These are phyloP conservation scores for Syncephalastrum sp. DNA, from an alignment of 371 early-diverging fungal species.

Conservation along the genomic window DNA sequence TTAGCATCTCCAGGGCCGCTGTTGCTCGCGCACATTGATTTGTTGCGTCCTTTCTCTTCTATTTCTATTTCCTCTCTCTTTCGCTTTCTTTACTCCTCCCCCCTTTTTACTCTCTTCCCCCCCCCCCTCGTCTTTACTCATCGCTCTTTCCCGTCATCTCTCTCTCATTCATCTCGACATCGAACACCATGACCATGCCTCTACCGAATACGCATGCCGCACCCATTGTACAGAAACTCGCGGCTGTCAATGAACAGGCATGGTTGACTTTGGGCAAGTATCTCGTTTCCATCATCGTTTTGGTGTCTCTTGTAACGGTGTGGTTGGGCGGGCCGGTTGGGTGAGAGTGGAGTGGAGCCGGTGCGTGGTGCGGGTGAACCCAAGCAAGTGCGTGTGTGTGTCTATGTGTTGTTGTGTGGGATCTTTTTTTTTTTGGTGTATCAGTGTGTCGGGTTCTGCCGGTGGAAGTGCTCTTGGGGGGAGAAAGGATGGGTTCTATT, in stretches of 20 bases:
- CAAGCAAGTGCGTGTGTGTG: no score
- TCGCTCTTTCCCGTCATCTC: constrained; percentile 14
- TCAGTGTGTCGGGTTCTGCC: background rate
- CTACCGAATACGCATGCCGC: constrained; percentile 15
- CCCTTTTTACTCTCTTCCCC: constrained; percentile 13
- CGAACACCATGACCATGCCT: constrained; percentile 11
- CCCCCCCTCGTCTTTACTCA: constrained; percentile 10
- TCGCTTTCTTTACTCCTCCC: constrained; percentile 7
- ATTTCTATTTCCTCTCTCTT: constrained; percentile 9
- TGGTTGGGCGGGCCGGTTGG: background rate
- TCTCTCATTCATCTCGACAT: constrained; percentile 23
- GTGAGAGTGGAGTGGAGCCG: background rate
- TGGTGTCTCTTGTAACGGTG: background rate
- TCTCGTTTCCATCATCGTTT: constrained; percentile 13
- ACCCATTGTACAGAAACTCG: constrained; percentile 56
- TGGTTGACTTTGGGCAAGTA: constrained; percentile 74
- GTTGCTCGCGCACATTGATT: background rate
- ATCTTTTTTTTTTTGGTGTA: constrained; percentile 5
- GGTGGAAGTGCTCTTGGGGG: no score
- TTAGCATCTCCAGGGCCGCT: background rate
- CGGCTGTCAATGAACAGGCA: constrained; percentile 68
- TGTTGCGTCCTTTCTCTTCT: constrained; percentile 2
- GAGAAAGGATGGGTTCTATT: no score
- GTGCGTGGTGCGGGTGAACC: no score
- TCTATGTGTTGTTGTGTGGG: no score